phyloP scores from a whole-genome alignment of 2,329 filamentous ascomycete species.

The Bimuria novae-zelandiae region DNA sequence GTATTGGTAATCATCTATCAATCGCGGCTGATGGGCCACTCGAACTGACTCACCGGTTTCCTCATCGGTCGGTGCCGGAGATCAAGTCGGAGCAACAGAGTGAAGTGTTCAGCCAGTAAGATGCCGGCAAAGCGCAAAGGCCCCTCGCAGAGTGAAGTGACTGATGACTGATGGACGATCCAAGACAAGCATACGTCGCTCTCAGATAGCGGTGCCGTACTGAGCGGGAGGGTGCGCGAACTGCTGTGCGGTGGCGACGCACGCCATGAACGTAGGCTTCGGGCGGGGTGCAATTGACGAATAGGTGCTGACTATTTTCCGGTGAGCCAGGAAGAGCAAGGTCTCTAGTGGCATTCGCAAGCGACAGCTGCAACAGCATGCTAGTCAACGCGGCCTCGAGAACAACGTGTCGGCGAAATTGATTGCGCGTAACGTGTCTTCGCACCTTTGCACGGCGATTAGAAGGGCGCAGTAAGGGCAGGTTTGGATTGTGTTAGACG shows the following conservation, averaged over 20 bases:
- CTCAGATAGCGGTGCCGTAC: not conserved
- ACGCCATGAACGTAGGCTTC: not conserved
- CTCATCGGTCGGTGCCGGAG: not conserved
- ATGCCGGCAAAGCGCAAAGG: too few relatives aligned
- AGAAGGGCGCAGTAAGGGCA: not conserved
- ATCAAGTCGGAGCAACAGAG: not conserved
- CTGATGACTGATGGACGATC: slow-evolving; percentile 6
- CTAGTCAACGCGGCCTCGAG: not conserved
- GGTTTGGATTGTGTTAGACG: not conserved
- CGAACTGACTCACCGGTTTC: slow-evolving; percentile 21
- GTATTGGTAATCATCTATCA: not conserved
- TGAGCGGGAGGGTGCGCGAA: slow-evolving; percentile 6
- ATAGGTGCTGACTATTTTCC: slow-evolving; percentile 1
- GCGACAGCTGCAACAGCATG: not conserved
- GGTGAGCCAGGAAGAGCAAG: slow-evolving; percentile 4
- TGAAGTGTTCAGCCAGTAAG: too few relatives aligned
- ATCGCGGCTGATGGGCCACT: slow-evolving; percentile 9
- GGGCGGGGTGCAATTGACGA: slow-evolving; percentile 4
- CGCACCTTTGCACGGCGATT: not conserved
- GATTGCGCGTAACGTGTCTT: not conserved
- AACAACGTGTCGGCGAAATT: not conserved
- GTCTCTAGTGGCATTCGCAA: not conserved
- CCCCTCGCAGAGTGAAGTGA: not conserved
- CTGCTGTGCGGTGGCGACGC: slow-evolving; percentile 3
- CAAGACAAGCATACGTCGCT: not conserved